Evolutionary conservation across 371 early-diverging fungal species (phyloP).

Genomic region (Chytridiales sp.): DNA sequence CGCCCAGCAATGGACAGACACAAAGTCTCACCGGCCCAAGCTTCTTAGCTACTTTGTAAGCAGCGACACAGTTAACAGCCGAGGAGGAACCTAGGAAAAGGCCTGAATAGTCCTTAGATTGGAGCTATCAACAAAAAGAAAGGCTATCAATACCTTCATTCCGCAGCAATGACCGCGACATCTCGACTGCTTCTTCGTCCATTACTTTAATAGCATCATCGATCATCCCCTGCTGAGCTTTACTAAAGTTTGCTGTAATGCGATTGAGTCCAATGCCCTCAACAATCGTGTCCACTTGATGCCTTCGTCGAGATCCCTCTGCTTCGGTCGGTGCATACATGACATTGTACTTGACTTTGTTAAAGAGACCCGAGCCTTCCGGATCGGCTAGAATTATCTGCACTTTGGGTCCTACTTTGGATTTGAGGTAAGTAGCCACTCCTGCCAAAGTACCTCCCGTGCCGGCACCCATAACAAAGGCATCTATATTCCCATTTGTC

Average conservation of each 20-base stretch:
- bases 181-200: slow-evolving; percentile 87
- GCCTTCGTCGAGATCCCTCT: slow-evolving; percentile 87
- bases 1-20: background rate
- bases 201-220: slow-evolving; percentile 86
- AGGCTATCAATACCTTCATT: slow-evolving; percentile 61
- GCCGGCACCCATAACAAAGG: slow-evolving; percentile 61
- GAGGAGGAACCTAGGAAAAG: slow-evolving; percentile 90
- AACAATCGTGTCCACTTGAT: slow-evolving; percentile 95
- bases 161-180: slow-evolving; percentile 82
- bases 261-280: slow-evolving; percentile 96
- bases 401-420: slow-evolving; percentile 52
- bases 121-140: background rate
- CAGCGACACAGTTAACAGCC: slow-evolving; percentile 90
- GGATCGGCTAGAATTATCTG: slow-evolving; percentile 87
- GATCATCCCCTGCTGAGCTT: slow-evolving; percentile 50
- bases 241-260: slow-evolving; percentile 80
- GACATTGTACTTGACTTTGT: slow-evolving; percentile 86
- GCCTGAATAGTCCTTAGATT: slow-evolving; percentile 40
- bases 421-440: slow-evolving; percentile 76
- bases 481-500: slow-evolving; percentile 69
- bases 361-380: slow-evolving; percentile 82
- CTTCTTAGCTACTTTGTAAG: slow-evolving; percentile 54
- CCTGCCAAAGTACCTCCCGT: slow-evolving; percentile 96
- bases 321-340: slow-evolving; percentile 86
- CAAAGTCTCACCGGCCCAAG: slow-evolving; percentile 33